A percentile compares a stretch with the other conserved stretches of the same genome.
These are phyloP conservation scores for Collybiopsis luxurians DNA, from an alignment of 768 basidiomycete genomes.

Conservation along the genomic window DNA sequence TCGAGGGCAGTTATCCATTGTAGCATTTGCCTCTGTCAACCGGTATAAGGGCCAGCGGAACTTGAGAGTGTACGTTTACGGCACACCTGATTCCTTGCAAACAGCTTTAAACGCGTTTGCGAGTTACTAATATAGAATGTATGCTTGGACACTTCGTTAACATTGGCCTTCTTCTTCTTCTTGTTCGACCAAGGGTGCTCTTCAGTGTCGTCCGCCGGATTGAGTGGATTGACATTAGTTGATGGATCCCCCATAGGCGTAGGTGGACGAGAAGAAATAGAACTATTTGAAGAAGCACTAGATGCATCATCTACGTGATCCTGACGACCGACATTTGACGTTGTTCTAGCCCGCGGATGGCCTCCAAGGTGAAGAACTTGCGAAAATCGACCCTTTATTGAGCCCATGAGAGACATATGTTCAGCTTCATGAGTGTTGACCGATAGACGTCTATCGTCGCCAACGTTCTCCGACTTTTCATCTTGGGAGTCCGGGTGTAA, in stretches of 20 bases:
- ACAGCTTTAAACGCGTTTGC: conserved; percentile 83
- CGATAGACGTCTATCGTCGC: conserved; percentile 6
- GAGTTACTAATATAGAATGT: conserved; percentile 93
- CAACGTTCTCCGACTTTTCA: conserved; percentile 17
- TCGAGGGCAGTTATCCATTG: conserved; percentile 96
- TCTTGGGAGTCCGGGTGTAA: conserved; percentile 37
- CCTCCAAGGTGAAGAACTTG: conserved; percentile 34
- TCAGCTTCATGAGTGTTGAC: conserved; percentile 24
- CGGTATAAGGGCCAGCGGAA: conserved; percentile 5
- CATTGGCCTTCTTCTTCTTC: conserved; percentile 44
- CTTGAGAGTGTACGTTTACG: background rate
- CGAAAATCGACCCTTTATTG: conserved; percentile 46
- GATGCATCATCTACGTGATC: conserved; percentile 19
- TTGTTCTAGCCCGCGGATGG: conserved; percentile 17
- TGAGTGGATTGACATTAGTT: conserved; percentile 64
- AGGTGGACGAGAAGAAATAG: conserved; percentile 35
- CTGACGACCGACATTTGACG: conserved; percentile 13
- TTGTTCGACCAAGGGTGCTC: conserved; percentile 29
- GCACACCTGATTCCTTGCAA: conserved; percentile 81
- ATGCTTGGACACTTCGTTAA: conserved; percentile 79
- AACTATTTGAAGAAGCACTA: conserved; percentile 31
- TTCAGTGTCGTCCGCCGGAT: conserved; percentile 18
- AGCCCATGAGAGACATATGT: conserved; percentile 40
- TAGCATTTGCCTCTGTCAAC: conserved; percentile 81
- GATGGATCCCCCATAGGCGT: conserved; percentile 79